These are phyloP conservation scores for Saturnispora mendoncae DNA, from an alignment of 805 yeast genomes.

Conservation along the genomic window DNA sequence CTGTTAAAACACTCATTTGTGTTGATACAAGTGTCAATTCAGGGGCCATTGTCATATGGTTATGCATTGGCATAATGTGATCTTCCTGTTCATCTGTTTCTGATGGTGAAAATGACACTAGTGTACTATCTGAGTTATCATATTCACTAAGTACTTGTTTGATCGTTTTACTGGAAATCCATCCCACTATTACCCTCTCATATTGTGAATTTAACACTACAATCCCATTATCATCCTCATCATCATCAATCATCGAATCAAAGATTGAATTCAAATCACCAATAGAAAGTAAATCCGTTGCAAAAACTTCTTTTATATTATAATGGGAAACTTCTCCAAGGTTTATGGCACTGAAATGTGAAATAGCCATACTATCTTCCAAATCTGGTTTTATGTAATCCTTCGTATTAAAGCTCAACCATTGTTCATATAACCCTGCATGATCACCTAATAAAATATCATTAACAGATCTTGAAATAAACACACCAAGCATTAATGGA, in stretches of 20 bases:
- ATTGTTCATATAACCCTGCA: slow-evolving; percentile 57
- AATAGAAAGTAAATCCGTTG: slow-evolving; percentile 1
- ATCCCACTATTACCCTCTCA: slow-evolving; percentile 1
- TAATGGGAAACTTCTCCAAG: slow-evolving; percentile 1
- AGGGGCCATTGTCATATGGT: not conserved
- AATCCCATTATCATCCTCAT: slow-evolving; percentile 1
- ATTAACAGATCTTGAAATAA: slow-evolving; percentile 63
- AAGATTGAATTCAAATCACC: not conserved
- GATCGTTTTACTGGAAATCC: not conserved
- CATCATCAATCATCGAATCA: not conserved
- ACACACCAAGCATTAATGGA: slow-evolving; percentile 79
- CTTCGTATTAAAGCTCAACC: slow-evolving; percentile 35
- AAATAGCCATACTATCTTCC: slow-evolving; percentile 20
- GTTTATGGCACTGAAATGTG: slow-evolving; percentile 6
- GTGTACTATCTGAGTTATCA: not conserved
- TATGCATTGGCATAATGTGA: not conserved
- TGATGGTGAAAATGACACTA: not conserved
- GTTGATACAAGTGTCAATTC: not conserved
- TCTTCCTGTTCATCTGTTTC: not conserved
- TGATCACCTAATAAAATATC: slow-evolving; percentile 42
- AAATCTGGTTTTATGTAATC: slow-evolving; percentile 36
- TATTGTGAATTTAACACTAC: slow-evolving; percentile 4
- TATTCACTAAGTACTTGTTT: not conserved
- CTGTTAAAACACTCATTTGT: slow-evolving; percentile 2
- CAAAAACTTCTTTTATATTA: not conserved